Base-by-base conservation (phyloP, 148 eudicot genomes). In the Heliosperma pusillum region DNA sequence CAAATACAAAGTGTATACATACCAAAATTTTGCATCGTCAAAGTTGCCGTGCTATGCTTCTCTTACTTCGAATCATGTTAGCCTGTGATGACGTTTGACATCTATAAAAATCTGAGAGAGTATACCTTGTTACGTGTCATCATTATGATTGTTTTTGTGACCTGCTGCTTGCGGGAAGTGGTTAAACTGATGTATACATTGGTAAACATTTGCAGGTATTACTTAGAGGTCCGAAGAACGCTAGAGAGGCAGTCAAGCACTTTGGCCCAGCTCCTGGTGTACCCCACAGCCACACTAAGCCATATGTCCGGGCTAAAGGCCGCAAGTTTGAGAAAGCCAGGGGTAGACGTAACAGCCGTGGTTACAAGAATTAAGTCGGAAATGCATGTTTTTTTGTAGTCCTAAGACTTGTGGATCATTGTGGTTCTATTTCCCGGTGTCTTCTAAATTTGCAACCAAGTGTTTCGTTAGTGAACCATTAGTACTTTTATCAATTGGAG, bases 181-280 rank as follows among this genome's bases (percentile, higher is more conserved):
- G 17, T 0, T 10, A 47, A 67, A 67, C 53, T 67, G 21, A 67
- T 0, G n/a, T 7, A 67, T 42, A 17, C 53, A 42, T 7, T 2
- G 1, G 21, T n/a, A n/a, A 11, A 66, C 29, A 1, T 24, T 1
- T 76, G 62, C 81, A 91, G 98, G 89, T 94, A n/a, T 90, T 94
- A 20, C 89, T 94, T 1, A 86, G 98, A 84, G 98, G 98, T 15
- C 92, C 98, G 0, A 88, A 82, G 89, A 91, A 90, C 52, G 81
- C 95, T 1, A 95, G 98, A 74, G 97, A 94, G 78, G 96, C 98
- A 2, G 96, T 88, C 62, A 91, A 82, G 81, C 98, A 93, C 85
- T 93, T 93, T 77, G 97, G 97, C 3, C 88, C 81, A 67, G 98
- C 97, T 77, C 98, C 97, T 76, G 97, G 96, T 89, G 98, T 91